Evolutionary conservation across 345 rosid genomes (phyloP).

Genomic region (Brassica cretica): DNA sequence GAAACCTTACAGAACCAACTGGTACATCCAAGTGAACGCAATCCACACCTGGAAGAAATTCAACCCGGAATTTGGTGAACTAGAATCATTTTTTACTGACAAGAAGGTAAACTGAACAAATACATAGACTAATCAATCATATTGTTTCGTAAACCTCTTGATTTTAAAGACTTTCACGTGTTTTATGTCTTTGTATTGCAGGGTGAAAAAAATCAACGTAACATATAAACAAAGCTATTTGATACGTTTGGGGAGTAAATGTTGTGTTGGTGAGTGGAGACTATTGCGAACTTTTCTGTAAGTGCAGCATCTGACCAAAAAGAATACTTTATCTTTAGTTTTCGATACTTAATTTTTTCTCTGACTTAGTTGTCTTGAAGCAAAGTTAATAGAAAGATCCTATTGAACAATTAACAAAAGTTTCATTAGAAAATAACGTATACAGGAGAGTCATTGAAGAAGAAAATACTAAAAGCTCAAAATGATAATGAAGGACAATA

Average conservation of each 20-base stretch:
- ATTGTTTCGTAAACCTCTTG: too few relatives aligned
- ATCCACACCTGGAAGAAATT: not conserved
- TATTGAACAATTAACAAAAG: not conserved
- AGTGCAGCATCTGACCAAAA: not conserved
- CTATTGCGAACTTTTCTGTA: too few relatives aligned
- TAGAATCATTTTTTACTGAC: not conserved
- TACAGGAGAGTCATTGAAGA: not conserved
- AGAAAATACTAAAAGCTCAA: too few relatives aligned
- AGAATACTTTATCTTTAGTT: not conserved
- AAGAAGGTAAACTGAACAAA: not conserved
- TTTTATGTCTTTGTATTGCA: too few relatives aligned
- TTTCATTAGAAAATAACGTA: not conserved
- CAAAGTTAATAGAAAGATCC: not conserved
- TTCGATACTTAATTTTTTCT: not conserved
- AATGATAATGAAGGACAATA: too few relatives aligned
- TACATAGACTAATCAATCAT: too few relatives aligned
- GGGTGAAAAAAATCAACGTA: too few relatives aligned
- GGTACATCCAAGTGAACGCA: not conserved
- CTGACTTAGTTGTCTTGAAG: not conserved
- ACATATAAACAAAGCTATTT: too few relatives aligned
- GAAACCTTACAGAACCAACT: not conserved
- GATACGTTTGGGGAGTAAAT: too few relatives aligned
- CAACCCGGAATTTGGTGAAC: not conserved
- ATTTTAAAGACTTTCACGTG: too few relatives aligned
- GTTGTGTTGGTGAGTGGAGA: too few relatives aligned